Percentiles rank a stretch among this genome's conserved stretches.
These are phyloP conservation scores for Trametes coccinea DNA, from an alignment of 768 basidiomycete species.

Conservation along the genomic window DNA sequence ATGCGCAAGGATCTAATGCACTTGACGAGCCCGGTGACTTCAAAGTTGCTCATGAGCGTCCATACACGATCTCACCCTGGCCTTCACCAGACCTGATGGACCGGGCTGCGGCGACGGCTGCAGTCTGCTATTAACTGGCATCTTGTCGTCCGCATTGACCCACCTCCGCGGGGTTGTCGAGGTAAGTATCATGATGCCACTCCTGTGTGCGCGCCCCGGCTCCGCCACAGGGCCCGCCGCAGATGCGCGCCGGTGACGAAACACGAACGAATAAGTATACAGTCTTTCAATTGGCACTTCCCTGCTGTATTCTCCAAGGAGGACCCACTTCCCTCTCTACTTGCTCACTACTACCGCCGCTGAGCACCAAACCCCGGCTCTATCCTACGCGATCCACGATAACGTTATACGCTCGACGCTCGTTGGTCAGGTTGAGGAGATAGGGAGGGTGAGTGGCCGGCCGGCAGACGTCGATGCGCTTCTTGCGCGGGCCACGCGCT, in stretches of 20 bases:
- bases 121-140: background rate
- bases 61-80: background rate
- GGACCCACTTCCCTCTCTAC: no score
- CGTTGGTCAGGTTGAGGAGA: background rate
- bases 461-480: background rate
- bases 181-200: slow-evolving; percentile 1
- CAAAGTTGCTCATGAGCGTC: background rate
- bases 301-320: no score
- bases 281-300: no score
- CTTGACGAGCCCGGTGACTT: slow-evolving; percentile 7
- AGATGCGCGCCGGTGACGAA: slow-evolving; percentile 3
- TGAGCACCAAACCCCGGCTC: background rate
- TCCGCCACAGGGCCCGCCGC: background rate
- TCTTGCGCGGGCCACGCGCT: background rate
- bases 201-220: slow-evolving; percentile 8
- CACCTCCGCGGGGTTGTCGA: background rate
- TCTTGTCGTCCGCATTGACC: background rate
- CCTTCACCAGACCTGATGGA: background rate
- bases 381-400: background rate
- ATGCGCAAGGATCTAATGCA: background rate
- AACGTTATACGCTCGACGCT: background rate
- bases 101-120: background rate
- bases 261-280: background rate
- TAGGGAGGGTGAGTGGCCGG: background rate
- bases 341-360: no score